Evolutionary conservation across 768 basidiomycete genomes (phyloP).

Genomic region (Cantharellus anzutake): DNA sequence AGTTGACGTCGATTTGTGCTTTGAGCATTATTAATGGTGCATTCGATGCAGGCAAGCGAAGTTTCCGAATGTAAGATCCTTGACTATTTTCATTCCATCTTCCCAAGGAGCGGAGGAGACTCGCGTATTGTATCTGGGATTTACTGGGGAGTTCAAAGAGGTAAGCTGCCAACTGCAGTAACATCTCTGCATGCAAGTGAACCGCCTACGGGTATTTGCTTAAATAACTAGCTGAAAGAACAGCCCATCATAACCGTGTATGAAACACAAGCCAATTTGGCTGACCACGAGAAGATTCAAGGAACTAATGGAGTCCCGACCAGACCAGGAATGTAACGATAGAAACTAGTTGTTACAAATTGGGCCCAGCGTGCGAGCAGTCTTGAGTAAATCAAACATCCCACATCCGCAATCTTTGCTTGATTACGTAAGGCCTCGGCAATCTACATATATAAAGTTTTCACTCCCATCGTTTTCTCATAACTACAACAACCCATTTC

Average conservation of each 20-base stretch:
- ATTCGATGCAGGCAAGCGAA: constrained; percentile 47
- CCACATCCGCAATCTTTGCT: background rate
- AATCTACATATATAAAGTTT: too few relatives aligned
- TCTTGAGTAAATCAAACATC: background rate
- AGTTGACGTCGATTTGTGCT: constrained; percentile 11
- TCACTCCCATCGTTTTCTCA: too few relatives aligned
- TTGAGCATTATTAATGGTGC: background rate
- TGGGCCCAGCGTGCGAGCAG: background rate
- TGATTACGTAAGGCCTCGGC: background rate
- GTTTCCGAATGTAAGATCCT: constrained; percentile 60
- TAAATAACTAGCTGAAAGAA: constrained; percentile 37
- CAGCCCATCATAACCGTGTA: constrained; percentile 74
- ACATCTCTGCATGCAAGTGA: background rate
- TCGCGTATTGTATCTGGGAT: constrained; percentile 67
- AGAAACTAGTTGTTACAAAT: background rate
- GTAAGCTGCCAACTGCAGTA: constrained; percentile 20
- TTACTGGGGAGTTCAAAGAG: constrained; percentile 66
- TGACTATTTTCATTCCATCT: constrained; percentile 70
- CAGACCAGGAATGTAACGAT: constrained; percentile 16
- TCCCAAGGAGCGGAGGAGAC: constrained; percentile 63
- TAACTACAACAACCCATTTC: too few relatives aligned
- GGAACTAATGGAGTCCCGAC: constrained; percentile 48
- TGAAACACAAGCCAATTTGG: constrained; percentile 69
- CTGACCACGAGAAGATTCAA: constrained; percentile 74
- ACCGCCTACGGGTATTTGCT: background rate